Evolutionary conservation across 1,284 basidiomycete species (phyloP), one percentile per base, ranked within the genome.

Genomic region (Ustilago lituana): DNA sequence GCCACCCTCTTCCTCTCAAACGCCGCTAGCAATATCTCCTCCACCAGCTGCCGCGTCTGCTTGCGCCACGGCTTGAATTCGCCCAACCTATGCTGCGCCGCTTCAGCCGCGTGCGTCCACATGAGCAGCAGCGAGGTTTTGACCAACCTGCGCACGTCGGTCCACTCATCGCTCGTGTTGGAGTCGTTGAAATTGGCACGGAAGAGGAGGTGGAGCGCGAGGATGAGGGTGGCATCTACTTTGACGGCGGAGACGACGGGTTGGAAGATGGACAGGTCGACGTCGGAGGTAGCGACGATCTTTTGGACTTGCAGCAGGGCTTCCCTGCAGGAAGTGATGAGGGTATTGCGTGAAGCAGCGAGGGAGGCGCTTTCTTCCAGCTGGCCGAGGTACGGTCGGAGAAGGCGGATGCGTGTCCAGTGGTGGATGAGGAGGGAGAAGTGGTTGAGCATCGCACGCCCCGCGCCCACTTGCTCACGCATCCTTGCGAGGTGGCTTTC

Each of bases 231-330:
- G 2, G 66, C 60, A 20, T 69, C 60, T 4, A 60, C 40, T 10
- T 63, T 64, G 40, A 59, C 48, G 2, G 54, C 20, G 3, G 56
- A 23, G 17, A 69, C 32, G 5, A 69, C 20, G 4, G 66, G 60
- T n/a, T 50, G 38, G n/a, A 69, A 69, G 56, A 69, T 56, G 14
- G 66, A 69, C 9, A 69, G 49, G 10, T 69, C 56, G 4, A 69
- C 60, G 14, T 63, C 56, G 24, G 66, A 43, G 2, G 44, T 47
- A 0, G 66, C 44, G 23, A 39, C 29, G 53, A 69, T 69, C 40
- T 52, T 59, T 5, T 59, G 51, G 5, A 63, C 48, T 31, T 63
- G 52, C 11, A 47, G 15, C 9, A 69, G 37, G 11, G 66, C 55
- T 24, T 69, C 60, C n/a, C 19, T 46, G 47, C 61, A 61, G 12